phyloP scores from a whole-genome alignment of 306 rosid species.

The Cicer chorassanicum region DNA sequence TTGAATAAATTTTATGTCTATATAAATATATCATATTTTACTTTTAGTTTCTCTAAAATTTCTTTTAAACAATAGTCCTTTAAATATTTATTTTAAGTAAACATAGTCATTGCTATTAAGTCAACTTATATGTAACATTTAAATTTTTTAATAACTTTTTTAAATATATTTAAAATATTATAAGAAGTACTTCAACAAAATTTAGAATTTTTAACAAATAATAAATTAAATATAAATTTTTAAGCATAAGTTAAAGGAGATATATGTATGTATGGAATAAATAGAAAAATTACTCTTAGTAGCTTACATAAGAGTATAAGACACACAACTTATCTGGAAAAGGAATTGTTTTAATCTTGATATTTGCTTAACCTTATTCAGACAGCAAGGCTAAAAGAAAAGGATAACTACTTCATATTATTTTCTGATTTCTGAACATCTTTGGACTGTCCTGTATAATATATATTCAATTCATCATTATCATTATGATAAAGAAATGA shows the following conservation, averaged over 20 bases:
- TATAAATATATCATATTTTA: too few species aligned
- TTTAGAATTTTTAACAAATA: too few species aligned
- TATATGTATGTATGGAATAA: neutral
- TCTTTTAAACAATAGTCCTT: too few species aligned
- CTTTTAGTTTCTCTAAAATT: too few species aligned
- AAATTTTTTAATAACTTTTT: too few species aligned
- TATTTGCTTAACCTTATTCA: neutral
- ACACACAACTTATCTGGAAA: neutral
- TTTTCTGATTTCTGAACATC: neutral
- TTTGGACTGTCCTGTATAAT: neutral
- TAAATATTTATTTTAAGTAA: too few species aligned
- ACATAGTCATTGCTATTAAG: too few species aligned
- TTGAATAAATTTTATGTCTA: too few species aligned
- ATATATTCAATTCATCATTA: neutral
- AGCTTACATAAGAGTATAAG: neutral
- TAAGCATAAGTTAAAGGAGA: neutral
- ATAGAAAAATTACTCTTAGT: neutral
- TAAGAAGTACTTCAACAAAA: too few species aligned
- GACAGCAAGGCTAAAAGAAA: neutral
- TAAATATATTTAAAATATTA: too few species aligned
- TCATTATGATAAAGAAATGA: neutral
- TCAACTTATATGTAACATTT: too few species aligned
- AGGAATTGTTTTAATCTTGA: neutral
- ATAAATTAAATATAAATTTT: too few species aligned
- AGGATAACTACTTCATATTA: neutral